Evolutionary conservation across 1,284 basidiomycete species (phyloP), one percentile per base, ranked within the genome.

Genomic region (Blastosporella zonata): DNA sequence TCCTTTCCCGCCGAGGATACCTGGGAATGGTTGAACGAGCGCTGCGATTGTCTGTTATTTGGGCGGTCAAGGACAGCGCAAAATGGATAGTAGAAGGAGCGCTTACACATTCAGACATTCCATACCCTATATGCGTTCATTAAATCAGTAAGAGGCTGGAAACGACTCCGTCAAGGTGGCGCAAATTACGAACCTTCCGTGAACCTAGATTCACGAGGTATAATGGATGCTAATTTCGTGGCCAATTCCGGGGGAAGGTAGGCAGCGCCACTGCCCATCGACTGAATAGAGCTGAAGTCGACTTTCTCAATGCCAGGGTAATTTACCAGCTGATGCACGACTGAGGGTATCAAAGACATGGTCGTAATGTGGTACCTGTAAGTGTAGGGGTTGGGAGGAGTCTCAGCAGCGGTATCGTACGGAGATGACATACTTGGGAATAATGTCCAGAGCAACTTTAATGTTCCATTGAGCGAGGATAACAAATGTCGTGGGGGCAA

Each of bases 71-170:
- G 37, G 20, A 6, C 9, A 28, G 12, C 23, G 12, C 37, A 10
- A 29, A n/a, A 22, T 36, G 21, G 21, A 29, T 31, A n/a, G 13
- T 46, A 23, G 38, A 43, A 36, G 34, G 6, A 22, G 6, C 21
- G 29, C 81, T 52, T 62, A 88, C 87, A 47, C 69, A 69, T 77
- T 90, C 87, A 0, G 86, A 87, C 73, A 90, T 79, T 12, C 87
- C 87, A 58, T 85, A 90, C 0, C 86, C 86, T 83, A 9, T 1
- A 20, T 13, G 13, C 2, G 38, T 33, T 27, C 13, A 25, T 41
- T 10, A 31, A 13, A 13, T 34, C 2, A 28, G 9, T 12, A 34
- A 23, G 22, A 18, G 23, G 6, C 27, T 13, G 39, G 20, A n/a
- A 38, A 9, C 5, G 9, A 27, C 12, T 25, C 3, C 13, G 7